Conservation (phyloP, 2,329 filamentous ascomycete genomes). For the Colletotrichum sp. region DNA sequence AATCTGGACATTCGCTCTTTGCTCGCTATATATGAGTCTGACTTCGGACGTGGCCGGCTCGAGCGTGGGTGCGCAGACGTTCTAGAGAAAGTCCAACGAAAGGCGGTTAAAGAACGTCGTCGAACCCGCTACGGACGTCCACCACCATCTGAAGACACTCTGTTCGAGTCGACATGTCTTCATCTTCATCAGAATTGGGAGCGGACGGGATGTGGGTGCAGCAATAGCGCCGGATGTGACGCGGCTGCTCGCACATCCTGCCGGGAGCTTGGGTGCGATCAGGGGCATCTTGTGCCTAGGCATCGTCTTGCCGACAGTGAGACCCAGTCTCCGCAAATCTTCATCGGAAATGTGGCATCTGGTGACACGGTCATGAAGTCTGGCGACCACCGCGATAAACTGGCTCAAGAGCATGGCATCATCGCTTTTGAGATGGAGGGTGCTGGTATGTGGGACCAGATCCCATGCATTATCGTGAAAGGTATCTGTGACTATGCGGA, state of each 20-base stretch:
- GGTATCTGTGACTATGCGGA: constrained; percentile 43
- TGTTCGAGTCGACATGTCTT: background rate
- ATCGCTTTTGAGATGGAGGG: constrained; percentile 41
- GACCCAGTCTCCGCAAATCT: background rate
- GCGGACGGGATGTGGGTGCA: background rate
- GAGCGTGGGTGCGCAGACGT: background rate
- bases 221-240: background rate
- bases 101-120: background rate
- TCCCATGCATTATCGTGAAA: constrained; percentile 43
- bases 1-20: background rate
- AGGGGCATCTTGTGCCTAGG: background rate
- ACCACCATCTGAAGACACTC: background rate
- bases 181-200: background rate
- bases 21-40: background rate
- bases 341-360: constrained; percentile 41
- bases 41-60: background rate
- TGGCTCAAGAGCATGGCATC: constrained; percentile 28
- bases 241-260: background rate
- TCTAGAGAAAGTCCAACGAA: background rate
- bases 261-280: background rate
- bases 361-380: constrained; percentile 46
- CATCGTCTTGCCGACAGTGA: background rate
- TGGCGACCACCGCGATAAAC: constrained; percentile 36
- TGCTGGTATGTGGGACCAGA: constrained; percentile 32
- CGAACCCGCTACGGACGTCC: background rate